Evolutionary conservation across 2,329 filamentous ascomycete species (phyloP), one percentile per base, ranked within the genome.

Genomic region (Beauveria asiatica): DNA sequence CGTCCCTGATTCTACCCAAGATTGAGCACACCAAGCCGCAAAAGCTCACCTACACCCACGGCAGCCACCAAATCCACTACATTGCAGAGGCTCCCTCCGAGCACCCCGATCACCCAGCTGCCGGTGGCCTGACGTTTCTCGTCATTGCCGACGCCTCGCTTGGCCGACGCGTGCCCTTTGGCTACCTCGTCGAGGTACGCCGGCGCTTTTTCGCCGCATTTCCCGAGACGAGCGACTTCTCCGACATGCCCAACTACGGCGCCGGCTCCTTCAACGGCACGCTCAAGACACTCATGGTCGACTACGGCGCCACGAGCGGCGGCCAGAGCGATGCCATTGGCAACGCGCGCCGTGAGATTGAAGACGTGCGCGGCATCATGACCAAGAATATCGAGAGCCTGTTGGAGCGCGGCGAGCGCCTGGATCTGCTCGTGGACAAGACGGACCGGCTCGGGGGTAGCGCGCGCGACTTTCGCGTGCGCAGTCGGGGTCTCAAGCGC

Each of bases 351-450:
- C 81, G 85, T 60, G 94, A 97, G 76, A 97, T 99, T 67, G 92
- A 97, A 65, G 92, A 90, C 69, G 92, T 96, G 56, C 79, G 89
- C 60, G 90, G 92, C 64, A 95, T 96, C 72, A 96, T 96, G 92
- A 95, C 90, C 60, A 86, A 92, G 77, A 96, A 96, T 72, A 96
- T 97, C 65, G 92, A 96, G 80, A 83, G 89, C 57, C 81, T 96
- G 64, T 77, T 96, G 45, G 91, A 96, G 80, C 80, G 92, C 39
- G 92, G 94, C 42, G 94, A 99, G 81, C 81, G 93, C 64, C 93
- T 99, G 70, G 92, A 97, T 75, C 74, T 97, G 66, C 77, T 99
- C 50, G 92, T 99, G 23, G 92, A 97, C 73, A 97, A 99, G 84
- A 99, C 95, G 53, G 93, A 97, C 72, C 81, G 92, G 48, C 75